Evolutionary conservation across 2,329 filamentous ascomycete species (phyloP).

Genomic region (Pseudogymnoascus sp.): DNA sequence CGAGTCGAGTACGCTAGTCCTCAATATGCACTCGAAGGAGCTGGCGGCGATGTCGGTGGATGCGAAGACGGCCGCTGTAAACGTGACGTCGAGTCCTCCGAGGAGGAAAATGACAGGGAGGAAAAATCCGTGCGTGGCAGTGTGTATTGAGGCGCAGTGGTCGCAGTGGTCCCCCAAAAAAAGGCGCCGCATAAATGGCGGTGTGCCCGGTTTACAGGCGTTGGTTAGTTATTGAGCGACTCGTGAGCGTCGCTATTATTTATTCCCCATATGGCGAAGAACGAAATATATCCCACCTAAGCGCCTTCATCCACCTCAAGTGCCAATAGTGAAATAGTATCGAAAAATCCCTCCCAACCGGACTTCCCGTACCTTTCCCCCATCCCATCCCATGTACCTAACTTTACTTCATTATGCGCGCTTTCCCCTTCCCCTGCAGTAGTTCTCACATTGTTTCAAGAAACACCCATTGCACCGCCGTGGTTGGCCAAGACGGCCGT

Average conservation of each 20-base stretch:
- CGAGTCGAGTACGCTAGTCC: constrained; percentile 63
- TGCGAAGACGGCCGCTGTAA: constrained; percentile 33
- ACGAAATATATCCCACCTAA: not conserved
- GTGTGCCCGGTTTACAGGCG: not conserved
- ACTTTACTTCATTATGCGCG: too few relatives aligned
- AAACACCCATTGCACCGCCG: not conserved
- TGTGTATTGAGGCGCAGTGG: not conserved
- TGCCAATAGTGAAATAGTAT: not conserved
- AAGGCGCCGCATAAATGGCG: not conserved
- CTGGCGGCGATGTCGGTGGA: constrained; percentile 38
- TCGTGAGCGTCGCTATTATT: not conserved
- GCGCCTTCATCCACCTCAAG: not conserved
- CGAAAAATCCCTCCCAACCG: not conserved
- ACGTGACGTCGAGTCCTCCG: constrained; percentile 15
- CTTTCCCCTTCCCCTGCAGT: not conserved
- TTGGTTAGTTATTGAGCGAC: not conserved
- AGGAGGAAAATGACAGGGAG: not conserved
- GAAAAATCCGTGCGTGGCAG: not conserved
- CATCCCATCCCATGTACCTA: too few relatives aligned
- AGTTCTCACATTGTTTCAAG: constrained; percentile 7
- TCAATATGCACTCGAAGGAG: constrained; percentile 43
- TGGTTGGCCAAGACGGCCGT: not conserved
- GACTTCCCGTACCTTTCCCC: too few relatives aligned
- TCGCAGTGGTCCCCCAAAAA: not conserved
- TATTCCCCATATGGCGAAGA: not conserved